A percentile compares a stretch with the other conserved stretches of the same genome.
Evolutionary conservation across 1,284 basidiomycete genomes (phyloP).

Genomic region (Cystobasidium slooffiae): DNA sequence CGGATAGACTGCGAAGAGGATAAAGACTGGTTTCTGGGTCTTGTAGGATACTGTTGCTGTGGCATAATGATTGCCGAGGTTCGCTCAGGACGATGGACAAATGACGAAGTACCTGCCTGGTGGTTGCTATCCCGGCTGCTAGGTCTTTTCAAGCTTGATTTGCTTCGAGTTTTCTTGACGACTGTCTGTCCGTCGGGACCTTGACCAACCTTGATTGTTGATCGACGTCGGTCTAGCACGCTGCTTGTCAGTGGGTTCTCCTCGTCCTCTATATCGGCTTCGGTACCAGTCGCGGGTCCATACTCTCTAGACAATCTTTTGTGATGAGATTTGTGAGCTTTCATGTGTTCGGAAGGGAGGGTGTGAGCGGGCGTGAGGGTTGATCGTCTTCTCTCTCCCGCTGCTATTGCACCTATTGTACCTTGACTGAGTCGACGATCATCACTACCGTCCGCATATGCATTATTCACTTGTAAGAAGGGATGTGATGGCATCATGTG

Average conservation of each 20-base stretch:
- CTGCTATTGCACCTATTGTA: neutral
- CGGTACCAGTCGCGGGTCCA: neutral
- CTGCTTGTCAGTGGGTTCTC: neutral
- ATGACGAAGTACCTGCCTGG: neutral
- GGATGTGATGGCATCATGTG: neutral
- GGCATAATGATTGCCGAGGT: neutral
- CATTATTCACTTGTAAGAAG: neutral
- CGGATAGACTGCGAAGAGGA: conserved; percentile 9
- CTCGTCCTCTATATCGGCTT: conserved; percentile 28
- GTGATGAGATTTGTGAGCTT: neutral
- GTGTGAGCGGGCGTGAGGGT: conserved; percentile 5
- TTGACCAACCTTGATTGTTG: conserved; percentile 28
- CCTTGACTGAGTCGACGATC: neutral
- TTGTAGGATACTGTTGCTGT: neutral
- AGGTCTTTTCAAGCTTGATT: conserved; percentile 2
- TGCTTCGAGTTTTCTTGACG: neutral
- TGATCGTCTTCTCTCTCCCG: neutral
- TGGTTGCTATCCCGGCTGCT: neutral
- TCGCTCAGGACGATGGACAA: neutral
- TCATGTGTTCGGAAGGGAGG: neutral
- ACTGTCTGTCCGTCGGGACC: neutral
- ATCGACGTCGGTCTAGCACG: conserved; percentile 12
- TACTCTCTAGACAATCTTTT: conserved; percentile 2
- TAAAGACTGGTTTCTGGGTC: conserved; percentile 8
- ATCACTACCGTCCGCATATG: neutral